A percentile compares a stretch with the other conserved stretches of the same genome.
Conservation (phyloP, 768 basidiomycete species). For the Mycena rosella region DNA sequence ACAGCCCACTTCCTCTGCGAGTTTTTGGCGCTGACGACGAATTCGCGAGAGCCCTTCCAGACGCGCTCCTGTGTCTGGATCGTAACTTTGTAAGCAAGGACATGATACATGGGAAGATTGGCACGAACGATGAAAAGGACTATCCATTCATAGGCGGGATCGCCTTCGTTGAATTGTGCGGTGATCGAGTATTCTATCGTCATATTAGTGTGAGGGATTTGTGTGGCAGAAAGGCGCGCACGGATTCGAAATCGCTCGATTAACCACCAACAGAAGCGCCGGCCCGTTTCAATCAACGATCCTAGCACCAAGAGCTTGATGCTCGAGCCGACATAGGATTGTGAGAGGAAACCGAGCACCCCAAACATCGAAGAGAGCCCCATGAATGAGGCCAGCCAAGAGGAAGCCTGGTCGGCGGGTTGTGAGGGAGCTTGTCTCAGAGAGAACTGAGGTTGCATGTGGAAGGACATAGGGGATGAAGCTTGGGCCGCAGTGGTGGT, state of each 20-base stretch:
- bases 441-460: no score
- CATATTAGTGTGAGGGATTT: no score
- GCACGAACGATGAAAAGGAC: conserved; percentile 58
- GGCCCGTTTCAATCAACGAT: conserved; percentile 14
- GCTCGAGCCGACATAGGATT: conserved; percentile 22
- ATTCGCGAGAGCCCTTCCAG: conserved; percentile 57
- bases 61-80: conserved; percentile 56
- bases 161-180: conserved; percentile 48
- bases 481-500: no score
- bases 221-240: no score
- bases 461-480: no score
- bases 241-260: conserved; percentile 38
- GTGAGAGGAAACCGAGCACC: conserved; percentile 16
- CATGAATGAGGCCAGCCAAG: conserved; percentile 23
- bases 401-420: no score
- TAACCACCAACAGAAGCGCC: conserved; percentile 40
- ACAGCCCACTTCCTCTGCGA: conserved; percentile 56
- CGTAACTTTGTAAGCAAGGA: no score
- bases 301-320: conserved; percentile 23
- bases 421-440: no score
- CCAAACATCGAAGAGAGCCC: conserved; percentile 25
- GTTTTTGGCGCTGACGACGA: conserved; percentile 53
- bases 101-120: background rate
- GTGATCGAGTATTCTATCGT: conserved; percentile 57
- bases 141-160: conserved; percentile 65